Conservation (phyloP, 1,284 basidiomycete genomes). For the Fistulina hepatica region DNA sequence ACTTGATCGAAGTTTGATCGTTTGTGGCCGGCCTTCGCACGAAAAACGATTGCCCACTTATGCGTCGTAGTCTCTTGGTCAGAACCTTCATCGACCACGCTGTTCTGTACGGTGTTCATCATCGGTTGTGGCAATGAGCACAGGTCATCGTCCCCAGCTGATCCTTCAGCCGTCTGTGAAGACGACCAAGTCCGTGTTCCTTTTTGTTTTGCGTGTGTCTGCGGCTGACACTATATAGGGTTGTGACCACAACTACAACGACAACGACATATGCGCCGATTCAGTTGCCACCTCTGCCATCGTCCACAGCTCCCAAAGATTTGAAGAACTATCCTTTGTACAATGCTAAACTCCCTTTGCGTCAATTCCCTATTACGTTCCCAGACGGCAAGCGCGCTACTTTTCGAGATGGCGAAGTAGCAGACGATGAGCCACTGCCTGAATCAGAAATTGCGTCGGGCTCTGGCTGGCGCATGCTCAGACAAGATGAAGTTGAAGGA, state of each 20-base stretch:
- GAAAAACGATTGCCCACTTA: too few relatives aligned
- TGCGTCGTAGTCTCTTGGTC: too few relatives aligned
- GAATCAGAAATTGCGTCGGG: slow-evolving; percentile 60
- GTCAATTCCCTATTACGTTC: slow-evolving; percentile 65
- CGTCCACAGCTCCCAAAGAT: slow-evolving; percentile 61
- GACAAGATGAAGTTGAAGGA: slow-evolving; percentile 45
- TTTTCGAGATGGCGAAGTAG: slow-evolving; percentile 56
- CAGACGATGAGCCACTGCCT: slow-evolving; percentile 55
- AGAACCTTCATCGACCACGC: too few relatives aligned
- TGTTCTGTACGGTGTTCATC: too few relatives aligned
- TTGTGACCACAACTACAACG: slow-evolving; percentile 76
- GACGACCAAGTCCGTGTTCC: slow-evolving; percentile 54
- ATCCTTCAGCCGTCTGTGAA: slow-evolving; percentile 65
- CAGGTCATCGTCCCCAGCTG: slow-evolving; percentile 55
- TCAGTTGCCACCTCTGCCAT: slow-evolving; percentile 56
- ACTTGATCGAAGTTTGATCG: too few relatives aligned
- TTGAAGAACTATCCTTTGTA: slow-evolving; percentile 66
- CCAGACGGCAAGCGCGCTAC: slow-evolving; percentile 68
- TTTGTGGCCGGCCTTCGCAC: too few relatives aligned
- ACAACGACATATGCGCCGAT: slow-evolving; percentile 79
- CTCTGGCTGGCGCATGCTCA: slow-evolving; percentile 62
- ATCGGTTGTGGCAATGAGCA: too few relatives aligned
- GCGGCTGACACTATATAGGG: slow-evolving; percentile 35
- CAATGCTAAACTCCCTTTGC: slow-evolving; percentile 59
- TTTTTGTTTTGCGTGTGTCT: slow-evolving; percentile 6